phyloP scores from a whole-genome alignment of 768 basidiomycete genomes.

The Antrodiella citrinella region DNA sequence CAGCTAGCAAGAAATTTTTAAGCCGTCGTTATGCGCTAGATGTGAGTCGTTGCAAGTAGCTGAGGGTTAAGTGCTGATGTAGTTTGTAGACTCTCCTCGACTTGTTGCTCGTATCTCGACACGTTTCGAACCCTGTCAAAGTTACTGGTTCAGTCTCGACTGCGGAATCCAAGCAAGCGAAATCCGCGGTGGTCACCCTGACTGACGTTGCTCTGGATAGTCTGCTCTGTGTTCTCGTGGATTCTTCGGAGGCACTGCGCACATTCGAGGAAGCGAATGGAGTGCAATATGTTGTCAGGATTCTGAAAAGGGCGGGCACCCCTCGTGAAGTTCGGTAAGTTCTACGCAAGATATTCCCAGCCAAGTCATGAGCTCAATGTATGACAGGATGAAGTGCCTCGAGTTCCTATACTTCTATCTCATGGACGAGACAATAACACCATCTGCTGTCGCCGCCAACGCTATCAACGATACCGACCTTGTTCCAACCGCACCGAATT shows the following conservation, averaged over 20 bases:
- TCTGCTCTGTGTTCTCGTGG: conserved; percentile 82
- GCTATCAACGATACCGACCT: conserved; percentile 17
- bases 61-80: background rate
- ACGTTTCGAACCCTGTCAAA: conserved; percentile 31
- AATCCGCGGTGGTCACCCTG: conserved; percentile 24
- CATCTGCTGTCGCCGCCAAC: conserved; percentile 31
- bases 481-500: conserved; percentile 12
- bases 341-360: background rate
- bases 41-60: conserved; percentile 30
- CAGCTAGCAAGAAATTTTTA: conserved; percentile 57
- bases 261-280: conserved; percentile 73
- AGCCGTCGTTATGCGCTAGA: conserved; percentile 63
- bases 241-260: conserved; percentile 66
- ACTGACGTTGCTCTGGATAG: conserved; percentile 77
- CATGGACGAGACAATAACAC: conserved; percentile 58
- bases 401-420: conserved; percentile 95
- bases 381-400: conserved; percentile 91
- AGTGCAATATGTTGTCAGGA: conserved; percentile 75
- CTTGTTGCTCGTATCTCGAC: conserved; percentile 62
- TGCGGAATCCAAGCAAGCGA: conserved; percentile 19
- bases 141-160: conserved; percentile 20
- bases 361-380: background rate
- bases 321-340: conserved; percentile 82
- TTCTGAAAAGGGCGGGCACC: conserved; percentile 78
- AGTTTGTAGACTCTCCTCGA: conserved; percentile 60